Base-by-base conservation (phyloP, 169 alveolate species). In the Plasmodium ovale region DNA sequence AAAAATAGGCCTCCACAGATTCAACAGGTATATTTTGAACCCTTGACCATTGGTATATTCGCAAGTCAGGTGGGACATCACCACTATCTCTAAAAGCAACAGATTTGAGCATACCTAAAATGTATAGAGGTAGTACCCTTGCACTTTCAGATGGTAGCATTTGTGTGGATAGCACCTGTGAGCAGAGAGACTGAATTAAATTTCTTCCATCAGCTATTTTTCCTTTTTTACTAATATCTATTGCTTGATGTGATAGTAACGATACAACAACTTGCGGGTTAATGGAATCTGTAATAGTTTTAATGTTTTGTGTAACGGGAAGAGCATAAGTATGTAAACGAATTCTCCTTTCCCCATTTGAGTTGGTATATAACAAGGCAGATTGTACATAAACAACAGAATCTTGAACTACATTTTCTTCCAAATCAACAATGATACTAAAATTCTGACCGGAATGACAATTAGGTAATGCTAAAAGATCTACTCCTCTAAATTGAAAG, bases 341-440 rank as follows among this genome's bases (percentile, higher is more conserved):
- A 9, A 99, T 98, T 71, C 99, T 95, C 72, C 99, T 97, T 87
- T 97, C 99, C 10, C 99, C 99, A 58, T 96, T 97, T 21, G 98
- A 96, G 64, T 96, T 96, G 9, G 99, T 98, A 92, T 98, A 99
- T 49, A 99, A 92, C 82, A 99, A 87, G 25, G 99, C 99, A 37
- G 98, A 96, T 92, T 99, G 99, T 3, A 99, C 90, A 89, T 95
- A 98, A 6, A 98, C 95, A 29, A 96, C 94, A 1, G 96, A 94
- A 79, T 93, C 96, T 1, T 82, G 93, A 33, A 84, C 92, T 42
- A 90, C 96, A 56, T 69, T 91, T 77, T 87, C 94, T 67, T 56
- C 98, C 88, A 93, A 95, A 91, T 95, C 98, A 16, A 97, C 94
- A 51, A 94, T 92, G 44, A 97, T 92, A 21, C 98, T 88, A 73